Base-by-base conservation (phyloP, 768 basidiomycete species). In the Collybia nuda region DNA sequence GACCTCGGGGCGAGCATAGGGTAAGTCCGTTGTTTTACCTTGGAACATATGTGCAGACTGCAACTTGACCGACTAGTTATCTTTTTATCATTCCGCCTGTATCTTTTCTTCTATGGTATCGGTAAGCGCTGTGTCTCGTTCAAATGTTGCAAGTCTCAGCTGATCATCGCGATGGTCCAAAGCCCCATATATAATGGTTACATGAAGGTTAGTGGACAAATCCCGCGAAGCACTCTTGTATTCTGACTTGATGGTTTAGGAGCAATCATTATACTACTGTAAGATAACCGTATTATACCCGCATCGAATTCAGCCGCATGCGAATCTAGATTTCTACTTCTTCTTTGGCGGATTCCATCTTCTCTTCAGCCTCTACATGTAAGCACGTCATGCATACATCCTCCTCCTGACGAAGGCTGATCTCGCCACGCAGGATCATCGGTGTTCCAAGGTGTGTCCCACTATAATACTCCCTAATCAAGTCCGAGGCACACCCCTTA, bases 101-200 rank as follows among this genome's bases (percentile, higher is more conserved):
- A 29, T 93, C 91, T 12, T 98, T 99, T 75, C 75, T 98, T 53
- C 77, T 94, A 54, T 98, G 96, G 96, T 99, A 96, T 67, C 84
- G 93, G 90, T 89, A 56, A 62, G 88, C 65, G 19, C 29, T 35
- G 28, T 24, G 44, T 51, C 28, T 53, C 56, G 44, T 44, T 37
- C 47, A 29, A 40, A 41, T 44, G 44, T 26, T 46, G 45, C 48
- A 46, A 49, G 38, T 21, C 51, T 6, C 45, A 49, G 38, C 53
- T 45, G 46, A 57, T 50, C 14, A 54, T 53, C 48, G 29, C 45
- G 49, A 52, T 23, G 48, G 44, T 28, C 24, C 54, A 32, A 62
- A 93, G 93, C 62, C 95, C 96, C 14, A 90, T 95, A 64, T 98
- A 98, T 75, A 95, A 97, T 60, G 95, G 91, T 47, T 96, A 93